Base-by-base conservation (phyloP, 495 filamentous ascomycete species). In the Neurospora africana region DNA sequence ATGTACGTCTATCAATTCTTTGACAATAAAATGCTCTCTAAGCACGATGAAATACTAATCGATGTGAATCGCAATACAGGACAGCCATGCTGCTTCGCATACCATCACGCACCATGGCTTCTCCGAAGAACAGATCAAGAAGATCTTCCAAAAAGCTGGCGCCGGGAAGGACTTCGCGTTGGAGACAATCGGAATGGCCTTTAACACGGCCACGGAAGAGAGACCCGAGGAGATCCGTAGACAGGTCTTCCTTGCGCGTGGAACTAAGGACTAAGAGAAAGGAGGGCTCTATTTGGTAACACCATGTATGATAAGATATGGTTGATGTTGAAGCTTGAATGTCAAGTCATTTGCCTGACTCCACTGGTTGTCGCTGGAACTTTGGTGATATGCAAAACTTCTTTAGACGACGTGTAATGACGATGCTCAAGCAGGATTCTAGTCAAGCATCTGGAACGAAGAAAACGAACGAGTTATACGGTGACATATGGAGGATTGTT, bases 41-140 rank as follows among this genome's bases (percentile, higher is more conserved):
- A 11, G 37, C 9, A 38, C 37, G 37, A 38, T 38, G 37, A 38
- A 0, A 38, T 38, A 38, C 37, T 37, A 40, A 68, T 19, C 10
- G 8, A 68, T 4, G 15, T 35, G 2, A 3, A 5, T 0, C 17
- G n/a, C 30, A 71, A 6, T 5, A n/a, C 69, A 79, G 78, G 70
- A 79, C 17, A 71, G 79, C 40, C 76, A 82, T 70, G 77, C 82
- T 5, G 82, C 82, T 19, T 73, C 79, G 17, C 77, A 83, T 36
- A 87, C 84, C 0, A 79, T 89, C 27, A 83, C 83, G 67, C 85
- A 85, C 69, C 87, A 90, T 75, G 89, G 89, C 5, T 90, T 91
- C 71, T 83, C 82, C 39, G 76, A 82, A 71, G 81, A 83, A 8
- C 80, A 85, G 68, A 86, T 90, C 78, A 76, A 78, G 73, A 78